Percentiles rank a stretch among this genome's conserved stretches.
phyloP scores from a whole-genome alignment of 31 red algal genomes.

The Odonthalia washingtoniensis region DNA sequence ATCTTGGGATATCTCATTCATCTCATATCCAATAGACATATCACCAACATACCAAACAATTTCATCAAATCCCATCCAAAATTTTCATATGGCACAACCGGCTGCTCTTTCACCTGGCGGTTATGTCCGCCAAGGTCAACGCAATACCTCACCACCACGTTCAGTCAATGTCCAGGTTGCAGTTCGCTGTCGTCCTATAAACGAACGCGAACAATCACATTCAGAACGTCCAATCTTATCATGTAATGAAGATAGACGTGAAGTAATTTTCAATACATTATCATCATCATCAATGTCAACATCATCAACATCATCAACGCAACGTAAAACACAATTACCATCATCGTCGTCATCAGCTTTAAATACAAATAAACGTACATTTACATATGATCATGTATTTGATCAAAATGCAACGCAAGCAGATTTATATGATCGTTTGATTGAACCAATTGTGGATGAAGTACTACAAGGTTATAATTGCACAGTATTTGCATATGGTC shows the following conservation, averaged over 20 bases:
- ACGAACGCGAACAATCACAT: constrained; percentile 55
- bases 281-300: no score
- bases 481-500: constrained; percentile 99
- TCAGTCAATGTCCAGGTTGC: constrained; percentile 97
- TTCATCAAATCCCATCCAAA: no score
- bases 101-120: constrained; percentile 73
- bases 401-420: constrained; percentile 75
- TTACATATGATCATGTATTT: constrained; percentile 94
- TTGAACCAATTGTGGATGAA: constrained; percentile 83
- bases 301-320: constrained; percentile 25
- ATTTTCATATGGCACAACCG: constrained; percentile 19
- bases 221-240: constrained; percentile 69
- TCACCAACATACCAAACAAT: no score
- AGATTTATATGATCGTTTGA: constrained; percentile 85
- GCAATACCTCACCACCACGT: constrained; percentile 62
- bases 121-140: constrained; percentile 74
- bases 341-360: constrained; percentile 26
- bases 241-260: constrained; percentile 42
- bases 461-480: constrained; percentile 98
- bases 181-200: constrained; percentile 93
- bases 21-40: no score
- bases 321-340: constrained; percentile 41
- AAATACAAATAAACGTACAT: constrained; percentile 65
- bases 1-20: no score
- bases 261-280: constrained; percentile 58